Evolutionary conservation across 1,284 basidiomycete genomes (phyloP), one percentile per base, ranked within the genome.

Genomic region (Trametes versicolor): DNA sequence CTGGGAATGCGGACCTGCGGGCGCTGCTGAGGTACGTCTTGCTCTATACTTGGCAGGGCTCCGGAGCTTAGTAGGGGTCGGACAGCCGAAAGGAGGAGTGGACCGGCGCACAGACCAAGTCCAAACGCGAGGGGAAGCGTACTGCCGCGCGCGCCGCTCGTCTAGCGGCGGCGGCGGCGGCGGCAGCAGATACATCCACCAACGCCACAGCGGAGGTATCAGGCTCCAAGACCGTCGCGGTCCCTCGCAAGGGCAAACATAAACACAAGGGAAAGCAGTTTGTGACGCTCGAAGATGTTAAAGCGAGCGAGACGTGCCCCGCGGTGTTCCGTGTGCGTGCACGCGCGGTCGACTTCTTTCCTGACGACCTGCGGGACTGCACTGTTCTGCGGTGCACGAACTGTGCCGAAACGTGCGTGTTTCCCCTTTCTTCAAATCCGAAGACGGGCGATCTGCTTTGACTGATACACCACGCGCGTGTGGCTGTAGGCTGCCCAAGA

Each of bases 301-400:
- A 78, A 21, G 71, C 69, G 1, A 73, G 68, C 49, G 66, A 75
- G 2, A 72, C 74, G 41, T 79, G 75, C 53, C 81, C 81, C 9
- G 76, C 72, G 27, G 79, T 77, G 60, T 86, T 82, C 67, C 80
- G 74, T 34, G 73, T 91, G 21, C 68, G 77, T 13, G 89, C 85
- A 7, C 83, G 83, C 23, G 80, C 84, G 4, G 73, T 85, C 8
- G 86, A 88, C 71, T 89, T 85, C 71, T 83, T 79, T 68, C 90
- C 90, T 0, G 75, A 81, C 48, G 71, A 79, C 27, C 71, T 90
- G 25, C 68, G 77, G 29, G 80, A 87, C 27, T 86, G 82, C 32
- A 79, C 82, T 41, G 74, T 80, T 21, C 75, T 83, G 41, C 77
- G 76, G 60, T 92, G 90, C 73, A 80, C 76, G 8, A 81, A 80